Evolutionary conservation across 1,284 basidiomycete species (phyloP), one percentile per base, ranked within the genome.

Genomic region (Puccinia coronata): DNA sequence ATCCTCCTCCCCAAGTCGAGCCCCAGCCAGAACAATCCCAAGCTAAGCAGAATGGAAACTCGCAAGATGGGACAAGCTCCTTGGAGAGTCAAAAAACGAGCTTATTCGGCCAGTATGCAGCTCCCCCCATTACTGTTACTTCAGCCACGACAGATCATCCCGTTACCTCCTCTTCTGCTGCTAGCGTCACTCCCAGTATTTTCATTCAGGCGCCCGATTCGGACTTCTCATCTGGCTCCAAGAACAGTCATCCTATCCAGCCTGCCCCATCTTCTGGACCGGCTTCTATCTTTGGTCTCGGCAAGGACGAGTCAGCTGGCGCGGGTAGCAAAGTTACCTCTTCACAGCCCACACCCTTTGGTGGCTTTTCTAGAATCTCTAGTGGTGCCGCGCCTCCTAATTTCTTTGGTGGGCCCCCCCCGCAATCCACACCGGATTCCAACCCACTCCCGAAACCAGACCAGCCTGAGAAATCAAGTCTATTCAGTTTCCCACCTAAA

Each of bases 321-420:
- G 43, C n/a, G 14, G 28, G 39, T 41, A 43, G 23, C 41, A 61
- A 61, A 34, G 20, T 14, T 2, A 23, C 51, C 4, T 4, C 41
- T 75, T 75, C 73, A 43, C 51, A 55, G 36, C 36, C 39, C 36
- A 2, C 55, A 31, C 25, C 73, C 53, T 43, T 43, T 9, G 39
- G 36, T 18, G 39, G n/a, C 11, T 78, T 78, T 41, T 41, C 75
- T 39, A 51, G 51, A 28, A 78, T 78, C 31, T 49, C 75, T 39
- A 78, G 75, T 51, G 63, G 41, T 28, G 36, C 14, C 9, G 8
- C 63, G 23, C 75, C 75, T 39, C 75, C 75, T 1, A 78, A 78
- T 39, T 78, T 78, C 39, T 78, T 78, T 25, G 25, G 47, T 55
- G n/a, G 14, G n/a, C 2, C 57, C 23, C 55, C 61, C 41, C 14